A percentile compares a stretch with the other conserved stretches of the same genome.
These are phyloP conservation scores for Fusarium sp. DNA, from an alignment of 2,329 filamentous ascomycete genomes.

Conservation along the genomic window DNA sequence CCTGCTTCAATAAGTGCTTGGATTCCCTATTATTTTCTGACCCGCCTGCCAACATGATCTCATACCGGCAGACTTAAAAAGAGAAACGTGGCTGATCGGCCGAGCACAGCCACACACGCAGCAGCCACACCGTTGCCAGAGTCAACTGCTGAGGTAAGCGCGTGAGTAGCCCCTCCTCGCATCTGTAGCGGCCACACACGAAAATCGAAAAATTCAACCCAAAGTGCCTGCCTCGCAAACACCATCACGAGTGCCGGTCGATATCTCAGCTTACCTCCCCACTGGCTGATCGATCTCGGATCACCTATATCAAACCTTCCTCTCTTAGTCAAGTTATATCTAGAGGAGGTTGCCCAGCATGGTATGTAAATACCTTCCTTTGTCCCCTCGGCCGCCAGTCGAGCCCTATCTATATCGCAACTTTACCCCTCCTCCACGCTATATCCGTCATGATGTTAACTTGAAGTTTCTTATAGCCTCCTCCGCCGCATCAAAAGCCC, in stretches of 20 bases:
- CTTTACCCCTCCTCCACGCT: slow-evolving; percentile 51
- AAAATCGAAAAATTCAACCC: slow-evolving; percentile 61
- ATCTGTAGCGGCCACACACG: slow-evolving; percentile 59
- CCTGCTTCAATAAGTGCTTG: no score
- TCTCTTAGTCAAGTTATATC: slow-evolving; percentile 55
- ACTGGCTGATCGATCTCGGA: slow-evolving; percentile 56
- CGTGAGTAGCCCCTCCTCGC: slow-evolving; percentile 58
- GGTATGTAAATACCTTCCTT: slow-evolving; percentile 53
- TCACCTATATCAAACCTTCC: slow-evolving; percentile 55
- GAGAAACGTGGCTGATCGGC: slow-evolving; percentile 4
- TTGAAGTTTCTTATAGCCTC: slow-evolving; percentile 72
- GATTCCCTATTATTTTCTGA: no score
- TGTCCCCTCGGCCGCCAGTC: slow-evolving; percentile 23
- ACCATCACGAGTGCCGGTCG: slow-evolving; percentile 57
- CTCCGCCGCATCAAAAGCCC: slow-evolving; percentile 95
- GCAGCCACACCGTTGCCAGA: slow-evolving; percentile 31
- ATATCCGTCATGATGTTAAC: slow-evolving; percentile 49
- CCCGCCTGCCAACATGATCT: no score
- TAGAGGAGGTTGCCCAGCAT: slow-evolving; percentile 68
- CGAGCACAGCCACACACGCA: background rate
- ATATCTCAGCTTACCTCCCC: slow-evolving; percentile 53
- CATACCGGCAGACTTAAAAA: background rate
- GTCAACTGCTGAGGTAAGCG: slow-evolving; percentile 50
- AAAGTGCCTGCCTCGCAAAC: slow-evolving; percentile 51
- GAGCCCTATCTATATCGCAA: slow-evolving; percentile 32